Evolutionary conservation across 768 basidiomycete species (phyloP).

Genomic region (Strobilomyces dryophilus): DNA sequence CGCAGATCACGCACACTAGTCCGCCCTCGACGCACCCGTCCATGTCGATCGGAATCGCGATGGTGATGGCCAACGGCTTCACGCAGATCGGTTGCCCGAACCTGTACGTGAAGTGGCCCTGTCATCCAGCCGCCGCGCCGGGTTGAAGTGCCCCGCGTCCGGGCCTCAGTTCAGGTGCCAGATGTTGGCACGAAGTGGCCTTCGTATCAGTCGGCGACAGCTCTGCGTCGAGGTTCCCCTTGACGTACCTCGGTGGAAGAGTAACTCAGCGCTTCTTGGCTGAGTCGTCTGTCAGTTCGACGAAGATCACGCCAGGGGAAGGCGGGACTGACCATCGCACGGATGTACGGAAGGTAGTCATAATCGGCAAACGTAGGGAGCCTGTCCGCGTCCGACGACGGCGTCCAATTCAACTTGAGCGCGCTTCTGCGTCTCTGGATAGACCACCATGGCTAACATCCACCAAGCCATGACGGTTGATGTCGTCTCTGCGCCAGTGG

Average conservation of each 20-base stretch:
- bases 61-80: conserved; percentile 31
- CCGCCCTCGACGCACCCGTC: conserved; percentile 8
- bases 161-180: conserved; percentile 36
- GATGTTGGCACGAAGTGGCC: conserved; percentile 21
- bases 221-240: not conserved
- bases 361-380: conserved; percentile 12
- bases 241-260: not conserved
- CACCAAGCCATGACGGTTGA: conserved; percentile 12
- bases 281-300: not conserved
- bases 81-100: conserved; percentile 25
- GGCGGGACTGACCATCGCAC: conserved; percentile 1
- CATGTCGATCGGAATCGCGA: conserved; percentile 14
- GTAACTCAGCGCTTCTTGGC: conserved; percentile 4
- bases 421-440: conserved; percentile 25
- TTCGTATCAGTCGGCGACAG: conserved; percentile 12
- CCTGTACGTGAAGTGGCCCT: not conserved
- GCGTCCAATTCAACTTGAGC: conserved; percentile 24
- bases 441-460: conserved; percentile 23
- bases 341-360: conserved; percentile 6
- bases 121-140: conserved; percentile 23
- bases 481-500: conserved; percentile 3
- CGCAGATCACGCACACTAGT: not conserved
- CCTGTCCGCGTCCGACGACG: conserved; percentile 19
- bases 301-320: not conserved
- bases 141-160: conserved; percentile 41